These are phyloP conservation scores for Exophiala mesophila DNA, from an alignment of 2,329 filamentous ascomycete species.

Conservation along the genomic window DNA sequence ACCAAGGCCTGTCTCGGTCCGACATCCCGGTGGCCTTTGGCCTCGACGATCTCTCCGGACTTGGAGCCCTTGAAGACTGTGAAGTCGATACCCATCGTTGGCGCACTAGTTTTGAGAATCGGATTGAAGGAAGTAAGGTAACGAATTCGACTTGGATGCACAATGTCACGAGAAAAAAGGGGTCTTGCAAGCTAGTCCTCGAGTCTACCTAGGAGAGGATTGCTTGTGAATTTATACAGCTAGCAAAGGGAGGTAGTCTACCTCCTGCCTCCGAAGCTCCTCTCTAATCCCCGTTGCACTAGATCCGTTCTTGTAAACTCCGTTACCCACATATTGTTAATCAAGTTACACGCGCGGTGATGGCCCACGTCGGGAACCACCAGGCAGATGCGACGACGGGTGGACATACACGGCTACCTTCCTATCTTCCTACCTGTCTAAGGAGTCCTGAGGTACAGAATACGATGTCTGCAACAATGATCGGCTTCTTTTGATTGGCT, in stretches of 20 bases:
- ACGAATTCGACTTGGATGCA: neutral
- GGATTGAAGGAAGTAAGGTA: slow-evolving; percentile 1
- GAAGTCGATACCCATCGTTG: slow-evolving; percentile 18
- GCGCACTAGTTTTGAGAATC: neutral
- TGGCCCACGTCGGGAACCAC: neutral
- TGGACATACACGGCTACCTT: neutral
- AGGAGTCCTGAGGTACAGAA: neutral
- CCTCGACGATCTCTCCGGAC: slow-evolving; percentile 17
- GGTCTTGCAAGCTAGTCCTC: neutral
- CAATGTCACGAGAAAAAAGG: slow-evolving; percentile 1
- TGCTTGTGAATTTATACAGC: slow-evolving; percentile 1
- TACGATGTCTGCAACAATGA: neutral
- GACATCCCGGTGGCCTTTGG: slow-evolving; percentile 14
- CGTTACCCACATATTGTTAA: neutral
- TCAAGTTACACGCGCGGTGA: neutral
- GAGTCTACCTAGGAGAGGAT: neutral
- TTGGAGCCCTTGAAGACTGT: slow-evolving; percentile 24
- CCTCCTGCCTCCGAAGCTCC: neutral
- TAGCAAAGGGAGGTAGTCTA: neutral
- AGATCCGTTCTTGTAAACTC: neutral
- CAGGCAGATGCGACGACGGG: neutral
- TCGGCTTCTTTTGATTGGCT: slow-evolving; percentile 1
- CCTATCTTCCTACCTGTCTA: slow-evolving; percentile 1
- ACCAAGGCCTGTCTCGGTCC: slow-evolving; percentile 48
- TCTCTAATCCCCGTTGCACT: slow-evolving; percentile 1